Conservation (phyloP, 352 stramenopile genomes). For the Globisporangium spinosum region DNA sequence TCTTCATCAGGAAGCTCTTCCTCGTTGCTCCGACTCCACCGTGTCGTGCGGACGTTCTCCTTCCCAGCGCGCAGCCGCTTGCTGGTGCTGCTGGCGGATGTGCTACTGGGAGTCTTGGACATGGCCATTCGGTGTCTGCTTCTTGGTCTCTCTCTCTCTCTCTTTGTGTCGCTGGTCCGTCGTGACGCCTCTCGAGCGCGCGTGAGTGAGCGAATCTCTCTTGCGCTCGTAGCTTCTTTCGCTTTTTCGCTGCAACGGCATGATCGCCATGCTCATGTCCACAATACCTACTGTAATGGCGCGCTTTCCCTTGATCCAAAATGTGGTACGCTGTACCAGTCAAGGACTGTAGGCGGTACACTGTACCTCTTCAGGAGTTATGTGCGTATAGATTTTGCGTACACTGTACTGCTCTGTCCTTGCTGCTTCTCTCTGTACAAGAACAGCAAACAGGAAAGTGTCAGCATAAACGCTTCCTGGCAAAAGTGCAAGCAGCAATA, state of each 20-base stretch:
- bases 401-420: not conserved
- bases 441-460: not conserved
- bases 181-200: not conserved
- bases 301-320: constrained; percentile 3
- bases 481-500: constrained; percentile 5
- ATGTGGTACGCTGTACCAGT: not conserved
- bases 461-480: constrained; percentile 8
- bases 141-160: not conserved
- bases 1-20: not conserved
- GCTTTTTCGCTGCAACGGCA: constrained; percentile 2
- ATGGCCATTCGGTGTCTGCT: not conserved
- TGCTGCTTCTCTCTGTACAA: not conserved
- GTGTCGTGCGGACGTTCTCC: not conserved
- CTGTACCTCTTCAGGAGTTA: not conserved
- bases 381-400: constrained; percentile 2
- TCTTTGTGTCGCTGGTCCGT: not conserved
- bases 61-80: not conserved
- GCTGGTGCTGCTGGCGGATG: not conserved
- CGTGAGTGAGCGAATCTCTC: not conserved
- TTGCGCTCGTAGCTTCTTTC: not conserved
- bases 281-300: not conserved
- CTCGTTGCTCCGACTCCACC: not conserved
- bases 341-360: not conserved
- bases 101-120: not conserved
- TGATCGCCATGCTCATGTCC: not conserved